These are phyloP conservation scores for Kurtzmaniella fragi DNA, from an alignment of 805 yeast species.

Conservation along the genomic window DNA sequence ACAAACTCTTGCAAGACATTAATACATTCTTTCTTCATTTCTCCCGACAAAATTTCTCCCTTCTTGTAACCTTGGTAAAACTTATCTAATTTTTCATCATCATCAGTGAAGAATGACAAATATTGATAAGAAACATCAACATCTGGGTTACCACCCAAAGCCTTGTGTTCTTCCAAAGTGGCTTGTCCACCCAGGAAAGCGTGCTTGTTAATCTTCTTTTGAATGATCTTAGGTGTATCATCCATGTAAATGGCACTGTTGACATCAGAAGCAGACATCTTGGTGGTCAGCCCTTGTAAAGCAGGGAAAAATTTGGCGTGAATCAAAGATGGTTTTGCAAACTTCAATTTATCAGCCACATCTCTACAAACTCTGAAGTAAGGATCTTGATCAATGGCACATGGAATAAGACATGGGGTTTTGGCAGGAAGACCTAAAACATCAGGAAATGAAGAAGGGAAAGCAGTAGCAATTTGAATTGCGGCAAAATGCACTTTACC, in stretches of 20 bases:
- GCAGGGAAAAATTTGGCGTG: conserved; percentile 98
- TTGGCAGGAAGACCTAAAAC: conserved; percentile 80
- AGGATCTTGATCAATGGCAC: conserved; percentile 99
- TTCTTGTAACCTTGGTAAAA: conserved; percentile 61
- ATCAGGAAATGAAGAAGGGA: conserved; percentile 94
- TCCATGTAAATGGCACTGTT: conserved; percentile 92
- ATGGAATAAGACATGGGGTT: conserved; percentile 95
- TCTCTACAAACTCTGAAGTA: conserved; percentile 96
- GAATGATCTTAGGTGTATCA: conserved; percentile 87
- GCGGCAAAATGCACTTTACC: conserved; percentile 95
- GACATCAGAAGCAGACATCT: conserved; percentile 94
- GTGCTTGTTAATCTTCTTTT: conserved; percentile 91
- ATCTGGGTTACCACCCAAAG: conserved; percentile 89
- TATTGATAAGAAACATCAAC: conserved; percentile 95
- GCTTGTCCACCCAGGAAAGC: conserved; percentile 95
- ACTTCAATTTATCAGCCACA: conserved; percentile 90
- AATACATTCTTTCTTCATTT: conserved; percentile 84
- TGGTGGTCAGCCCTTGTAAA: conserved; percentile 90
- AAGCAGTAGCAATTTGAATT: conserved; percentile 92
- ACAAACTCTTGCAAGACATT: conserved; percentile 77
- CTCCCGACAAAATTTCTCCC: conserved; percentile 88
- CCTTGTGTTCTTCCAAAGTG: conserved; percentile 85
- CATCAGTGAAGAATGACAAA: conserved; percentile 81
- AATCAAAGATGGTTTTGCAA: conserved; percentile 82
- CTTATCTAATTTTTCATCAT: conserved; percentile 69